Evolutionary conservation across 1,284 basidiomycete genomes (phyloP).

Genomic region (Malassezia japonica): DNA sequence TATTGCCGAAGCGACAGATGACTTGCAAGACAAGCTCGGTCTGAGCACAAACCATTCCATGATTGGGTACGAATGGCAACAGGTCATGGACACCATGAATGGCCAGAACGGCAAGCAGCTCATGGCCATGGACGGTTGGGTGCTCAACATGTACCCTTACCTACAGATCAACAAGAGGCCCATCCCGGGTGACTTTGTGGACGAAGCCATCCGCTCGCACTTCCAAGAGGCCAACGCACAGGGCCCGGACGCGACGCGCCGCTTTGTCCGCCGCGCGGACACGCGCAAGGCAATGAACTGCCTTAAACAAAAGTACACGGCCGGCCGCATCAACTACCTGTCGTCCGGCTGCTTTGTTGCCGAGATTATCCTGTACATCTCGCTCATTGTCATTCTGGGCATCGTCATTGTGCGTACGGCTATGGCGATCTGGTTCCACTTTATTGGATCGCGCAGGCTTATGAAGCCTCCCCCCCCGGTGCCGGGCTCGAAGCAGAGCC

Average conservation of each 20-base stretch:
- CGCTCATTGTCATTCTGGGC: constrained; percentile 78
- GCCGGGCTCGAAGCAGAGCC: constrained; percentile 5
- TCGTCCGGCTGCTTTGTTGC: constrained; percentile 91
- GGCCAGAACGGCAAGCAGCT: constrained; percentile 16
- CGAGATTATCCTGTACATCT: constrained; percentile 77
- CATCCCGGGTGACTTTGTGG: constrained; percentile 67
- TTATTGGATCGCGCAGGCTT: constrained; percentile 64
- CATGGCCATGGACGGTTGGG: constrained; percentile 74
- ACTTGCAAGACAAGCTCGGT: constrained; percentile 16
- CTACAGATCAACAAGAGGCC: constrained; percentile 58
- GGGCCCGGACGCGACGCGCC: constrained; percentile 73
- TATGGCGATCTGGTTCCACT: constrained; percentile 94
- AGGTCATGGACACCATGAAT: constrained; percentile 16
- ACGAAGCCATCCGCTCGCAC: constrained; percentile 69
- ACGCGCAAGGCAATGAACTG: constrained; percentile 34
- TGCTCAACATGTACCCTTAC: constrained; percentile 88
- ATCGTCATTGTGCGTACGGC: constrained; percentile 82
- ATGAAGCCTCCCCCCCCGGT: constrained; percentile 54
- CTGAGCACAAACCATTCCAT: background rate
- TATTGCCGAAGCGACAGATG: too few relatives aligned
- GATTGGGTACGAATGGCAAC: constrained; percentile 43
- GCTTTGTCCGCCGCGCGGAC: constrained; percentile 28
- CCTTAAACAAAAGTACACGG: constrained; percentile 49
- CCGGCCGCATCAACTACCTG: constrained; percentile 91
- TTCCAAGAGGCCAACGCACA: constrained; percentile 51